These are phyloP conservation scores for Phialemoniopsis sp. DNA, from an alignment of 2,329 filamentous ascomycete genomes.

Conservation along the genomic window DNA sequence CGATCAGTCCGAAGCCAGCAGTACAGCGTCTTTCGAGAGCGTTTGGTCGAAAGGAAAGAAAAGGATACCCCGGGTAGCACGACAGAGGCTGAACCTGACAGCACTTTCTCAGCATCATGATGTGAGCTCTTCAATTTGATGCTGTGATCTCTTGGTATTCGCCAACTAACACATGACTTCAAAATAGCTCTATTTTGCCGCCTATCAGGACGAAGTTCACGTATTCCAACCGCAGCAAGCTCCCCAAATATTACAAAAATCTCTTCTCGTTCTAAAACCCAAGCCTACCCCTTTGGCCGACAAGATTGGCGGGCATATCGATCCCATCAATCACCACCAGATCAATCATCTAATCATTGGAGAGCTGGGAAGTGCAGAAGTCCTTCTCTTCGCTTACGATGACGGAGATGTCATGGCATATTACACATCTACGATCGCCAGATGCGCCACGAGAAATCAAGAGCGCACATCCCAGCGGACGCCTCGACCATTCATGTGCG, in stretches of 20 bases:
- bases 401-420: conserved; percentile 74
- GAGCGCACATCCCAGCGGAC: not conserved
- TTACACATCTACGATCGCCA: conserved; percentile 51
- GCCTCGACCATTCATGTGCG: conserved; percentile 59
- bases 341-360: conserved; percentile 69
- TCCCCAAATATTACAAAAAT: conserved; percentile 41
- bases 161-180: too few relatives aligned
- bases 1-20: not conserved
- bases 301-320: conserved; percentile 47
- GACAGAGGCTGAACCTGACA: conserved; percentile 48
- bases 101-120: conserved; percentile 55
- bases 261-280: conserved; percentile 47
- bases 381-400: conserved; percentile 65
- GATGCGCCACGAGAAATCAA: conserved; percentile 28
- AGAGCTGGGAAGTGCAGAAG: conserved; percentile 65
- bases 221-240: conserved; percentile 47
- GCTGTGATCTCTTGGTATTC: too few relatives aligned
- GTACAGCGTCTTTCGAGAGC: not conserved
- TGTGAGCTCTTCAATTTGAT: conserved; percentile 23
- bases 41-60: not conserved
- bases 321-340: conserved; percentile 48
- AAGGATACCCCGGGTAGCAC: conserved; percentile 9
- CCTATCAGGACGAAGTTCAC: conserved; percentile 52
- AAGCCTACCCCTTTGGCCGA: conserved; percentile 32
- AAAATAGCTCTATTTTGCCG: conserved; percentile 54